These are phyloP conservation scores for Limnanthes douglasii DNA, from an alignment of 345 rosid species.

Conservation along the genomic window DNA sequence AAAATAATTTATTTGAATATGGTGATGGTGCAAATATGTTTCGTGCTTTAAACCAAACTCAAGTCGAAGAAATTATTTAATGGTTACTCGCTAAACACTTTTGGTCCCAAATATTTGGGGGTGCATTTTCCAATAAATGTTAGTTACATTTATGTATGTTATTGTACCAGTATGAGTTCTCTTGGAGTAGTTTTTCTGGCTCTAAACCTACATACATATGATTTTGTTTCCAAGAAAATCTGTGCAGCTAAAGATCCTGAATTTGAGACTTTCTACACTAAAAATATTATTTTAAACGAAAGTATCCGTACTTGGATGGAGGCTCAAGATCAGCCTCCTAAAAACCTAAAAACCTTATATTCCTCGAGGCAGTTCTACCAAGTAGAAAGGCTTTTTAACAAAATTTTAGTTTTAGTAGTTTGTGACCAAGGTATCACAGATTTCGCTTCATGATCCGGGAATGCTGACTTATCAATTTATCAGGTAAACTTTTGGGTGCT, in stretches of 20 bases:
- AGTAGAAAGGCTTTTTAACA: slow-evolving; percentile 3
- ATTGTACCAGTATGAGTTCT: too few relatives aligned
- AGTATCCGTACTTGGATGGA: not conserved
- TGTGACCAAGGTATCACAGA: not conserved
- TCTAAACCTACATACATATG: too few relatives aligned
- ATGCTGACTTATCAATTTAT: slow-evolving; percentile 8
- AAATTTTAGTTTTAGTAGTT: slow-evolving; percentile 7
- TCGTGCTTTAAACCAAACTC: too few relatives aligned
- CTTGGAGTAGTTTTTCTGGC: too few relatives aligned
- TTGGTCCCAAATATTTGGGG: too few relatives aligned
- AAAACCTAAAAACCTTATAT: not conserved
- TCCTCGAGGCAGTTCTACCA: not conserved
- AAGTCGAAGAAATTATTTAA: too few relatives aligned
- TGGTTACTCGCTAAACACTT: too few relatives aligned
- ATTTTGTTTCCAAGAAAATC: too few relatives aligned
- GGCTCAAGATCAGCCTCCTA: not conserved
- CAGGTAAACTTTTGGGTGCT: not conserved
- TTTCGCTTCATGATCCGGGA: not conserved
- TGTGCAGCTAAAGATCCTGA: not conserved
- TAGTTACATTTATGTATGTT: too few relatives aligned
- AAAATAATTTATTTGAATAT: too few relatives aligned
- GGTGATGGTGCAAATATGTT: too few relatives aligned
- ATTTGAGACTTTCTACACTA: slow-evolving; percentile 1
- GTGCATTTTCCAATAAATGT: too few relatives aligned
- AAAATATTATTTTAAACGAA: not conserved